Base-by-base conservation (phyloP, 768 basidiomycete genomes). In the Suillus sp. region DNA sequence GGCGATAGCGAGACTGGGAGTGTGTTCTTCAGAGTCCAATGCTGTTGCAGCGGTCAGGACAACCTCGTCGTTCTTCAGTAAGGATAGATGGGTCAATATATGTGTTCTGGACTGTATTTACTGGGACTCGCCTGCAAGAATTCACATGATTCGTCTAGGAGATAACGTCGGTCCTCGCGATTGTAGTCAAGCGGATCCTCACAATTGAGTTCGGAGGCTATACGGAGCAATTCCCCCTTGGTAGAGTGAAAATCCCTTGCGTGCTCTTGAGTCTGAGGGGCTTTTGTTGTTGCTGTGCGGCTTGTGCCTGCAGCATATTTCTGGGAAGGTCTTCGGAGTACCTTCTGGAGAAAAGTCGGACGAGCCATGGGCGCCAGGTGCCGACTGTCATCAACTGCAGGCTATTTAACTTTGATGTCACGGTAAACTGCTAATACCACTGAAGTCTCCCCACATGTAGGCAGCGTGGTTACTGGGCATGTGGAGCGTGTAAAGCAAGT, bases 321-420 rank as follows among this genome's bases (percentile, higher is more conserved):
- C 71, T 89, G 86, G 1, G 89, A 90, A 13, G 90, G 90, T 59
- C 80, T 72, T 59, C 85, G 83, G 48, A 92, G 79, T 50, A 91
- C 72, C 45, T 79, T 80, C 73, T 91, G 89, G 59, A 87, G 68
- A 55, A 88, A 70, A 5, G 85, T 84, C 54, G 86, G 84, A 70
- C 81, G 85, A 34, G 78, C 75, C 86, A 86, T 86, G 35, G 43
- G 40, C 22, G 14, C 11, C 25, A 30, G 9, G 20, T 34, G 20
- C 30, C 32, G 51, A 53, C 30, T 20, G 20, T 32, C 51, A 38
- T 56, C 16, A 38, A 16, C 37, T 56, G 25, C 37, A 56, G 55
- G 55, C 37, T 38, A 56, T 38, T 18, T 56, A 38, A 56, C 5
- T 55, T 55, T 25, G 54, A 25, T 37, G 54, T 47, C 45, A 47